These are phyloP conservation scores for Sporothrix inflata DNA, from an alignment of 2,329 filamentous ascomycete species.

Conservation along the genomic window DNA sequence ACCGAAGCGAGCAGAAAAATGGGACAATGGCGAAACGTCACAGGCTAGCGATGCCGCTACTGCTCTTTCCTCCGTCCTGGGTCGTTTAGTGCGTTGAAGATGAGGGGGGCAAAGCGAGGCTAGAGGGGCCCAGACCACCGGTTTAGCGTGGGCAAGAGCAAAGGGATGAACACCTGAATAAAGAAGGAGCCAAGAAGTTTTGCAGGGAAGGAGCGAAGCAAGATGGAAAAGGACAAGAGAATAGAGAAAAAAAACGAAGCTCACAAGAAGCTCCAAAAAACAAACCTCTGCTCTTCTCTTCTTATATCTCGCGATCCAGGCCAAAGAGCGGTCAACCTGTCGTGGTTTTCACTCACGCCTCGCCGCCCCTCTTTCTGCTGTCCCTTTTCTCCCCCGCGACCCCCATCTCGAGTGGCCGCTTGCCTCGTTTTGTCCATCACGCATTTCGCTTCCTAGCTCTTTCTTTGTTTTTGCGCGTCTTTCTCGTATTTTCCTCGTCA, in stretches of 20 bases:
- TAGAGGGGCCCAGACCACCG: conserved; percentile 16
- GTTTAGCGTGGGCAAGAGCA: neutral
- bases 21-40: conserved; percentile 14
- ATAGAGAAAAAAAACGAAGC: neutral
- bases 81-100: conserved; percentile 12
- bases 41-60: conserved; percentile 6
- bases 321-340: conserved; percentile 18
- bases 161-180: neutral
- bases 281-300: neutral
- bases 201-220: neutral
- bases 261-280: neutral
- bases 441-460: neutral
- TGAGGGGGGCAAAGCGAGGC: neutral
- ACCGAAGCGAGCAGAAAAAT: conserved; percentile 2
- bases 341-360: neutral
- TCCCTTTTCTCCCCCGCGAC: neutral
- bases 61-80: neutral
- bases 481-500: neutral
- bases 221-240: neutral
- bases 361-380: neutral
- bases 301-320: conserved; percentile 5
- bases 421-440: neutral
- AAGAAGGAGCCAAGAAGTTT: conserved; percentile 12
- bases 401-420: neutral
- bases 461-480: neutral